Evolutionary conservation across 129 eudicot species (phyloP), one percentile per base, ranked within the genome.

Genomic region (Helichrysum umbraculigerum): DNA sequence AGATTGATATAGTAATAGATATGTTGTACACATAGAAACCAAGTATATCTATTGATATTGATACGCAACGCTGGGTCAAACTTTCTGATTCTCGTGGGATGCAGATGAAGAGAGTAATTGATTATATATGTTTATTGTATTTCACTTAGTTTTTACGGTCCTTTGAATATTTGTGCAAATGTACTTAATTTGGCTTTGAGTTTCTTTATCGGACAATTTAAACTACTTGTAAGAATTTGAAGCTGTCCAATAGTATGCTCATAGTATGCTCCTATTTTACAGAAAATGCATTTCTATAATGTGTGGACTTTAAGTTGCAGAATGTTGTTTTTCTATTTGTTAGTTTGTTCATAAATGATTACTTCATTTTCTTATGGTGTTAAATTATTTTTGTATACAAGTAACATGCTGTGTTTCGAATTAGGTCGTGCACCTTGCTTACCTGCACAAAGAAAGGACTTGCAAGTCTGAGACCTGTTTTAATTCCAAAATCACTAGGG

Each of bases 381-480:
- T 47, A 14, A 12, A 10, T 44, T 44, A 5, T 44, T 44, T 7
- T 47, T 14, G 17, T 44, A 44, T 44, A 11, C 52, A 44, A 42
- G 51, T 42, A 66, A 42, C 25, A 33, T 32, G 35, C 10, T 39
- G 44, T 22, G 7, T 59, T 60, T 51, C 72, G 29, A 58, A 69
- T n/a, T 68, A 95, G 97, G 88, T 91, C 91, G 4, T 87, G 96
- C 83, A 81, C 86, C 68, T 78, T 95, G 83, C 91, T 95, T 85
- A 85, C 97, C 51, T 95, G 97, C 82, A 89, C 95, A 34, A 86
- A 60, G 52, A 89, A 86, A 82, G 99, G 99, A 42, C 83, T 76
- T 54, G 79, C 90, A 29, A 85, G 78, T 47, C 39, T 91, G 68
- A 87, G 80, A 78, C 79, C 89, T n/a, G 59, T 85, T 54, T 74